Evolutionary conservation across 2,329 filamentous ascomycete genomes (phyloP), one percentile per base, ranked within the genome.

Genomic region (Bisporella sp.): DNA sequence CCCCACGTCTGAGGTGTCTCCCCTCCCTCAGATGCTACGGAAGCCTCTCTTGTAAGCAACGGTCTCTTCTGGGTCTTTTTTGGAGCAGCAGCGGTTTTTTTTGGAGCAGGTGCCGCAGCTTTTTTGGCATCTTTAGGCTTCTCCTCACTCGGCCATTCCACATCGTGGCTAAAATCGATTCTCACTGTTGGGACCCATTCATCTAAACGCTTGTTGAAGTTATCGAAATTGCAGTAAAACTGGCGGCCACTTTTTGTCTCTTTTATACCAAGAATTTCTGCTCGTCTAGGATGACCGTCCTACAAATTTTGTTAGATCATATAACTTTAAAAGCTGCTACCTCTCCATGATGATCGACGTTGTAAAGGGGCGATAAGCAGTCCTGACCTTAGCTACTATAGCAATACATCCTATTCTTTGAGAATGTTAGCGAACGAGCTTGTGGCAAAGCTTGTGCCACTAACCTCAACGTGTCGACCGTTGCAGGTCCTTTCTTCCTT

Each of bases 221-320:
- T 64, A 39, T 63, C 60, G 42, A 64, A 64, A 51, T 64, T 63
- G 49, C 61, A 63, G 45, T 64, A 64, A 44, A 62, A 64, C 41
- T 64, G 62, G 39, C 89, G 85, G 12, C 87, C 85, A 62, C 89
- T 92, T 69, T 95, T 95, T 28, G 88, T 87, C 53, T 91, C 88
- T 64, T 88, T 85, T 60, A 97, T 95, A 52, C 89, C 93, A n/a
- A 99, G 74, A 56, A 99, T 96, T 68, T 99, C 93, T 61, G 93
- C 93, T 71, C 93, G 90, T 61, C 93, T 85, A 54, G 87, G 79
- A 63, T 91, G 84, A 54, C 89, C 89, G 68, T 96, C 90, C 76
- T 87, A 61, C 54, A 11, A 47, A 6, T 51, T 31, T 21, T 21
- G 21, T 21, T 21, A 21, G 21, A 21, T 3, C 21, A 21, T 21